Conservation (phyloP, 495 filamentous ascomycete genomes). For the Neurospora sp. region DNA sequence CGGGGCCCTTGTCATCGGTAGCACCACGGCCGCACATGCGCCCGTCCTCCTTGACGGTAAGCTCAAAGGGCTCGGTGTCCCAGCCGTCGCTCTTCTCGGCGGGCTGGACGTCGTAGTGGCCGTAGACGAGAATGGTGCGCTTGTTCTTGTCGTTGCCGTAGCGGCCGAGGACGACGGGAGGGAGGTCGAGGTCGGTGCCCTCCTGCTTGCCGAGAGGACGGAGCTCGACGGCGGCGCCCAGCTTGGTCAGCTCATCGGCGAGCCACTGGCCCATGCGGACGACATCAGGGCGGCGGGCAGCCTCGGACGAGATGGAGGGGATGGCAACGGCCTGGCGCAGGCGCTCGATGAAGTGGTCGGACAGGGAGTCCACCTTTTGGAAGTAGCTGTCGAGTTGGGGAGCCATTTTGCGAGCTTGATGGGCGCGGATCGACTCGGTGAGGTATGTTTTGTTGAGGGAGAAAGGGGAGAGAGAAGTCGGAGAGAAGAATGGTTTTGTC, state of each 20-base stretch:
- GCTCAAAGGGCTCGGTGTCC: conserved; percentile 88
- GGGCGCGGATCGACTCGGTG: conserved; percentile 33
- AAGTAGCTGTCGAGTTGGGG: conserved; percentile 77
- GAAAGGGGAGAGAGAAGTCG: background rate
- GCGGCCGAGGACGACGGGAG: conserved; percentile 81
- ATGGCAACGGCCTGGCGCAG: conserved; percentile 89
- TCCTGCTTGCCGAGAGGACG: conserved; percentile 82
- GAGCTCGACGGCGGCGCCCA: conserved; percentile 80
- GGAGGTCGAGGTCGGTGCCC: conserved; percentile 79
- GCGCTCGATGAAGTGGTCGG: conserved; percentile 82
- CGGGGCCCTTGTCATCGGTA: conserved; percentile 97
- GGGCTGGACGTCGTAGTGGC: conserved; percentile 98
- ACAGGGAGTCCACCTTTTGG: conserved; percentile 76
- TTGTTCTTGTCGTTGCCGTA: conserved; percentile 88
- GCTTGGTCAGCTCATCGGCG: conserved; percentile 62
- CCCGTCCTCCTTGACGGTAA: conserved; percentile 78
- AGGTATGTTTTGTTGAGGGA: conserved; percentile 27
- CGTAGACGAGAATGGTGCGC: conserved; percentile 91
- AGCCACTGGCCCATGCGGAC: conserved; percentile 95
- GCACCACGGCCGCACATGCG: conserved; percentile 93
- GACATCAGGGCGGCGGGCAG: conserved; percentile 77
- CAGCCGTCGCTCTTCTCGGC: conserved; percentile 90
- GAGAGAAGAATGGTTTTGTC: background rate
- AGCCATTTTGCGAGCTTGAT: conserved; percentile 62
- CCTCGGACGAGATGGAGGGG: conserved; percentile 87